phyloP scores from a whole-genome alignment of 169 alveolate species.

The Theileria annulata region DNA sequence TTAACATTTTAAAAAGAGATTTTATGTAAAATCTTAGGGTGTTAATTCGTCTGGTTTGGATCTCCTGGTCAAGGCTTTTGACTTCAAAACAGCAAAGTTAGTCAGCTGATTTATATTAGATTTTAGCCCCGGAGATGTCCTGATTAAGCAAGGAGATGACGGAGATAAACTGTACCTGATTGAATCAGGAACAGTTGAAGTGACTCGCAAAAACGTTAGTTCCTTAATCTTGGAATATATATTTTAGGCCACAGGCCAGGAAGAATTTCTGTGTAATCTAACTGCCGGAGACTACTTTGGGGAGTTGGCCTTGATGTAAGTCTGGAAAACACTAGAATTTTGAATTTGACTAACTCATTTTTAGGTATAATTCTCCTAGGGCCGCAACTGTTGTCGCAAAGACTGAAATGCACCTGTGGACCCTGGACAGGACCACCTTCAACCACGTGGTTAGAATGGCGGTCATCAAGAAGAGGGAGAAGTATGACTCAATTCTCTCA shows the following conservation, averaged over 20 bases:
- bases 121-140: slow-evolving; percentile 56
- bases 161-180: slow-evolving; percentile 91
- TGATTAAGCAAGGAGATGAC: slow-evolving; percentile 94
- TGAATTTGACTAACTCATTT: background rate
- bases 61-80: slow-evolving; percentile 51
- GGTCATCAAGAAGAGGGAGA: slow-evolving; percentile 90
- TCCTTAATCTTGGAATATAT: background rate
- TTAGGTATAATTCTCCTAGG: slow-evolving; percentile 91
- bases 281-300: slow-evolving; percentile 94
- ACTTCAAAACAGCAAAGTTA: slow-evolving; percentile 39
- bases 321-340: background rate
- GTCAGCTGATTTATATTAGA: background rate
- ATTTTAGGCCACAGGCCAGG: slow-evolving; percentile 67
- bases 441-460: slow-evolving; percentile 93
- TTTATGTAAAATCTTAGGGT: slow-evolving; percentile 14
- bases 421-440: slow-evolving; percentile 91
- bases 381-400: slow-evolving; percentile 93
- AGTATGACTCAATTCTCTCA: slow-evolving; percentile 87
- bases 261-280: slow-evolving; percentile 70
- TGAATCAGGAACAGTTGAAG: slow-evolving; percentile 89
- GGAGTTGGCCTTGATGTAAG: slow-evolving; percentile 90
- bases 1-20: background rate
- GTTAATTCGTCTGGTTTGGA: slow-evolving; percentile 42
- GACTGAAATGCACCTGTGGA: slow-evolving; percentile 86
- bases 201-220: slow-evolving; percentile 69